These are phyloP conservation scores for Coprinopsis sp. DNA, from an alignment of 768 basidiomycete genomes.

Conservation along the genomic window DNA sequence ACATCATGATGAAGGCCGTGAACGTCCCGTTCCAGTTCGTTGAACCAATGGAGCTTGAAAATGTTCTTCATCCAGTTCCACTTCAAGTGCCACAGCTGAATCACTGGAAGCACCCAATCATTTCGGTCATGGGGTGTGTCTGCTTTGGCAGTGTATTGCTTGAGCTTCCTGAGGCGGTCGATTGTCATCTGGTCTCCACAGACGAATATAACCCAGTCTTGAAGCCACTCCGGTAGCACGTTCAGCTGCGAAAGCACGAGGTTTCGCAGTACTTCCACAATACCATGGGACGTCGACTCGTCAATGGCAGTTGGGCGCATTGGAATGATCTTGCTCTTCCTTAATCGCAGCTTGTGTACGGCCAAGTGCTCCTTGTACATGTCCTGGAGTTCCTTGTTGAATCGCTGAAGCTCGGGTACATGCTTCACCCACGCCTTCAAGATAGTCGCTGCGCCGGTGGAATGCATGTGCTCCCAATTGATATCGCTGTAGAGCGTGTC, in stretches of 20 bases:
- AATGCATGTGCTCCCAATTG: slow-evolving; percentile 9
- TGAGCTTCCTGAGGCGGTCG: slow-evolving; percentile 13
- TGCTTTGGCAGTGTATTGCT: slow-evolving; percentile 6
- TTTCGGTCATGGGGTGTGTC: slow-evolving; percentile 3
- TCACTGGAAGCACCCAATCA: slow-evolving; percentile 16
- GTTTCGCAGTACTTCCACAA: slow-evolving; percentile 5
- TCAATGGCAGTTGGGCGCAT: slow-evolving; percentile 11
- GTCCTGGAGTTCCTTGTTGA: background rate
- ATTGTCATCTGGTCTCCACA: slow-evolving; percentile 18
- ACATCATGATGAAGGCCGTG: slow-evolving; percentile 11
- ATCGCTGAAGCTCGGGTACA: background rate
- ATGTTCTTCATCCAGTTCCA: slow-evolving; percentile 16
- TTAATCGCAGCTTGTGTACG: slow-evolving; percentile 12
- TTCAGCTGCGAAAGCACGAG: slow-evolving; percentile 10
- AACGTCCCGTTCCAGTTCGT: background rate
- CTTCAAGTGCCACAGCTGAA: slow-evolving; percentile 18
- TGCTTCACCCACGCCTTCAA: slow-evolving; percentile 12
- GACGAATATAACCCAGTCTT: slow-evolving; percentile 9
- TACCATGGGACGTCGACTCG: slow-evolving; percentile 12
- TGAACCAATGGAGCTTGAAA: slow-evolving; percentile 12
- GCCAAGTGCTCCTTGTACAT: background rate
- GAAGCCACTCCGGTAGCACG: slow-evolving; percentile 2
- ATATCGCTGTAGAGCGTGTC: slow-evolving; percentile 8
- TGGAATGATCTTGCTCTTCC: slow-evolving; percentile 10
- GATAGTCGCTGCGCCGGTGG: background rate